A percentile compares a stretch with the other conserved stretches of the same genome.
phyloP scores from a whole-genome alignment of 139 green algal species.

The Micractinium conductrix region DNA sequence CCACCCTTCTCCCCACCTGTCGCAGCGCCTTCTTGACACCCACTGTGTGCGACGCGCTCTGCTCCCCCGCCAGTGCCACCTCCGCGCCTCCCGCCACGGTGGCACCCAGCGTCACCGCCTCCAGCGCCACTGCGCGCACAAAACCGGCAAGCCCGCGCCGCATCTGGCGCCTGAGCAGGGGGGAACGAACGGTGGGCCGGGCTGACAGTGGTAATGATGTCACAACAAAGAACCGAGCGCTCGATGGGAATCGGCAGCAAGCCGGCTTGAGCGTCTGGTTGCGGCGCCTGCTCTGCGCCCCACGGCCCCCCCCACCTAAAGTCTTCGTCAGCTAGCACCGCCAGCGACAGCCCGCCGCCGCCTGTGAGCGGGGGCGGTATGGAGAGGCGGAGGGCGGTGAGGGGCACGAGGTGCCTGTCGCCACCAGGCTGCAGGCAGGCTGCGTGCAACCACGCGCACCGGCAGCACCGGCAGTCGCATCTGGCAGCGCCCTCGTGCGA shows the following conservation, averaged over 20 bases:
- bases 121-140: conserved; percentile 41
- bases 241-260: too few species aligned
- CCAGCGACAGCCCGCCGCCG: neutral
- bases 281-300: too few species aligned
- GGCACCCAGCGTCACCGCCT: conserved; percentile 57
- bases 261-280: too few species aligned
- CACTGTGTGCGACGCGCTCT: conserved; percentile 11
- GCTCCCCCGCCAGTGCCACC: conserved; percentile 46
- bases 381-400: too few species aligned
- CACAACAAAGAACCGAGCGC: too few species aligned
- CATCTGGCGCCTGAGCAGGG: conserved; percentile 41
- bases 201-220: too few species aligned
- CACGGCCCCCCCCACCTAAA: too few species aligned
- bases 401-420: neutral
- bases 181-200: too few species aligned
- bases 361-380: neutral
- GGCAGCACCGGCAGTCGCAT: too few species aligned
- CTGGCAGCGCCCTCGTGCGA: neutral
- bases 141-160: conserved; percentile 47
- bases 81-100: conserved; percentile 53
- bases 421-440: neutral
- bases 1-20: neutral
- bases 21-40: conserved; percentile 16
- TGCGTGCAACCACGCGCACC: neutral
- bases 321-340: neutral